A percentile compares a stretch with the other conserved stretches of the same genome.
Conservation (phyloP, 2,329 filamentous ascomycete species). For the Botrytis paeoniae region DNA sequence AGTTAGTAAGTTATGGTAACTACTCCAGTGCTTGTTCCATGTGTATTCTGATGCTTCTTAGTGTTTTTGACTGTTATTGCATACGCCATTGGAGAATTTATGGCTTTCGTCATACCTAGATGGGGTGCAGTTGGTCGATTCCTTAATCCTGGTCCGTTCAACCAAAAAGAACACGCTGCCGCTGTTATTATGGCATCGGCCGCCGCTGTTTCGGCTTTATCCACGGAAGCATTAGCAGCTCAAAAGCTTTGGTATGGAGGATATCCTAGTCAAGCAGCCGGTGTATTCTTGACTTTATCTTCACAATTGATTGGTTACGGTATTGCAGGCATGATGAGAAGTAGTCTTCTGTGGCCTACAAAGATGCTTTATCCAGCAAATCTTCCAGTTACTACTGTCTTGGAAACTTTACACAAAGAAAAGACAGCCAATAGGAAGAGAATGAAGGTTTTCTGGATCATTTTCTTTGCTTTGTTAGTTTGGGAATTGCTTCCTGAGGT, state of each 20-base stretch:
- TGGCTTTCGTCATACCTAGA: conserved; percentile 38
- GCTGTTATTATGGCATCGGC: conserved; percentile 54
- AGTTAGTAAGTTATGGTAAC: conserved; percentile 27
- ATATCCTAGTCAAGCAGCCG: conserved; percentile 42
- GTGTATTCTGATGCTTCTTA: not conserved
- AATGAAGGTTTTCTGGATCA: conserved; percentile 36
- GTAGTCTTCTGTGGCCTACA: conserved; percentile 57
- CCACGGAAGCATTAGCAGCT: conserved; percentile 69
- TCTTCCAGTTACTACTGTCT: conserved; percentile 44
- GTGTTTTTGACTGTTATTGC: conserved; percentile 46
- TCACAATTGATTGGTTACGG: conserved; percentile 64
- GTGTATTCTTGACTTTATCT: conserved; percentile 54
- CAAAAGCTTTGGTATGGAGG: conserved; percentile 54
- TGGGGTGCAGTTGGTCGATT: conserved; percentile 44
- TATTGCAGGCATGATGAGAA: conserved; percentile 56
- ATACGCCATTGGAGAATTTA: conserved; percentile 42
- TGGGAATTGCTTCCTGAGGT: conserved; percentile 24
- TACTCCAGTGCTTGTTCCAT: not conserved
- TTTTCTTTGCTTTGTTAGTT: conserved; percentile 27
- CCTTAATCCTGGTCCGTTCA: conserved; percentile 65
- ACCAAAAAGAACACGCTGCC: conserved; percentile 65
- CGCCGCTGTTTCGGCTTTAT: conserved; percentile 46
- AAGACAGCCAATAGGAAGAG: conserved; percentile 41
- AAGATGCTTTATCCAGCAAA: conserved; percentile 64
- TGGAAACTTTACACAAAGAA: conserved; percentile 42